Conservation (phyloP, 2,329 filamentous ascomycete genomes). For the Monilinia laxa region DNA sequence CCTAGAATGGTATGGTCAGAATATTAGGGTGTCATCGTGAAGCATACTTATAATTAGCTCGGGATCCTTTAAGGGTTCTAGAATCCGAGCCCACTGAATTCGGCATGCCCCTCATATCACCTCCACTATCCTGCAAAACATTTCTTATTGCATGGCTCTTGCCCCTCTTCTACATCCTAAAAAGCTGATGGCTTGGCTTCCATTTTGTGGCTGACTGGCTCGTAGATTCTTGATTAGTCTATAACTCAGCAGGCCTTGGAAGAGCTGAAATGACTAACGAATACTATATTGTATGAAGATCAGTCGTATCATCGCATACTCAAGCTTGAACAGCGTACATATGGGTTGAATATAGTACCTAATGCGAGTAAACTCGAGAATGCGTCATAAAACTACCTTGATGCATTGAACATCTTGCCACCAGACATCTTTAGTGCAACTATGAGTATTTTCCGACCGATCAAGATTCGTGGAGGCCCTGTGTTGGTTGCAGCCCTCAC, state of each 20-base stretch:
- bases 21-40: neutral
- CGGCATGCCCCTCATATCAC: neutral
- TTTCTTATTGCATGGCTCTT: no score
- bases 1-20: neutral
- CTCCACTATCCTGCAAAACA: neutral
- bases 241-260: no score
- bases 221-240: no score
- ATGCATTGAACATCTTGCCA: neutral
- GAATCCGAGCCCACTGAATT: neutral
- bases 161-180: no score
- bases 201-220: no score
- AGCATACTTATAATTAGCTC: neutral
- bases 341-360: no score
- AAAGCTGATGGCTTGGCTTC: no score
- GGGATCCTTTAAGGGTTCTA: neutral
- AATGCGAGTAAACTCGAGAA: neutral
- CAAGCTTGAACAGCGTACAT: no score
- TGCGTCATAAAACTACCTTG: neutral
- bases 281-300: no score
- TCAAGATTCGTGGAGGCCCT: neutral
- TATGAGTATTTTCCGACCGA: neutral
- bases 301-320: no score
- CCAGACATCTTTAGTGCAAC: neutral
- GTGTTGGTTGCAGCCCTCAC: neutral
- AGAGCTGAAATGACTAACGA: no score